phyloP scores from a whole-genome alignment of 768 basidiomycete genomes.

The Crepidotus variabilis region DNA sequence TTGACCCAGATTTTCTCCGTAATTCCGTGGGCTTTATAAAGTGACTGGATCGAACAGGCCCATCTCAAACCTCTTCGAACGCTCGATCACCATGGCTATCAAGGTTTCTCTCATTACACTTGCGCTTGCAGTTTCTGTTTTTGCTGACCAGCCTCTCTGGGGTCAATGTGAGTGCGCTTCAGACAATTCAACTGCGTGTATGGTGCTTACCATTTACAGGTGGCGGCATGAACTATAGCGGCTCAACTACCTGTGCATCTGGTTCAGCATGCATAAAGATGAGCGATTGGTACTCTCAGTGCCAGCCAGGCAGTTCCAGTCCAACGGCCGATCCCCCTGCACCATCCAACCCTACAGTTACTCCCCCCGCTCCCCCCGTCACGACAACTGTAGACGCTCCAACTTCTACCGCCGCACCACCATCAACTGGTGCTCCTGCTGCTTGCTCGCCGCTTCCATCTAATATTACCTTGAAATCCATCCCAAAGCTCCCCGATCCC shows the following conservation, averaged over 20 bases:
- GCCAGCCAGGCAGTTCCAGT: slow-evolving; percentile 21
- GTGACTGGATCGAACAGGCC: neutral
- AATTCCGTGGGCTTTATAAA: neutral
- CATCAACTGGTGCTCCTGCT: slow-evolving; percentile 16
- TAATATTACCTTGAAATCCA: slow-evolving; percentile 28
- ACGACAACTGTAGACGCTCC: slow-evolving; percentile 13
- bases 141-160: slow-evolving; percentile 25
- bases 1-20: neutral
- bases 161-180: slow-evolving; percentile 23
- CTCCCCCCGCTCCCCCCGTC: slow-evolving; percentile 14
- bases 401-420: slow-evolving; percentile 8
- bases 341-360: slow-evolving; percentile 9
- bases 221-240: slow-evolving; percentile 34
- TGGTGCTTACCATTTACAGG: slow-evolving; percentile 17
- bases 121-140: slow-evolving; percentile 20
- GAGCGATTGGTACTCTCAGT: slow-evolving; percentile 34
- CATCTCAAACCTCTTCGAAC: neutral
- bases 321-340: slow-evolving; percentile 9
- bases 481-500: slow-evolving; percentile 47
- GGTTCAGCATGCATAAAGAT: slow-evolving; percentile 25
- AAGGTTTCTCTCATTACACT: slow-evolving; percentile 21
- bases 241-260: slow-evolving; percentile 29
- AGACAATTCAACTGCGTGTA: neutral
- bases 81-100: slow-evolving; percentile 16
- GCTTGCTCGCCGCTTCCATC: slow-evolving; percentile 26